Percentiles rank a stretch among this genome's conserved stretches.
Evolutionary conservation across 768 basidiomycete species (phyloP).

Genomic region (Lentinus tigrinus): DNA sequence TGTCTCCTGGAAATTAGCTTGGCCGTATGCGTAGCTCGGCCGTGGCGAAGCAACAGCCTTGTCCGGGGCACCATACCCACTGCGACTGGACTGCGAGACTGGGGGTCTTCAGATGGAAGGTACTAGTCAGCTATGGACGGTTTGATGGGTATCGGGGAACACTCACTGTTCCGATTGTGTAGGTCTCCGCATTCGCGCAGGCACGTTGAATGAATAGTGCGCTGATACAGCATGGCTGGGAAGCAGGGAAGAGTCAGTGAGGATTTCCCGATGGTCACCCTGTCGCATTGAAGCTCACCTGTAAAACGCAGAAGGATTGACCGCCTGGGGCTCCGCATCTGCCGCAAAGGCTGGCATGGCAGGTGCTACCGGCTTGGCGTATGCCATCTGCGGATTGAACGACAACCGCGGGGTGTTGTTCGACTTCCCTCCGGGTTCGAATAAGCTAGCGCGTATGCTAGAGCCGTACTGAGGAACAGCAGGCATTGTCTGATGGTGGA

Average conservation of each 20-base stretch:
- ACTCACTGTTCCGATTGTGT: conserved; percentile 2
- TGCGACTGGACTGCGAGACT: not conserved
- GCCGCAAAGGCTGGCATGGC: conserved; percentile 2
- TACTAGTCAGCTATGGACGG: not conserved
- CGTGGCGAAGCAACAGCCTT: conserved; percentile 8
- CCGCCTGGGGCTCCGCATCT: conserved; percentile 16
- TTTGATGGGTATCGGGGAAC: not conserved
- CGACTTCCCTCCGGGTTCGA: not conserved
- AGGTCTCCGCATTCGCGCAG: conserved; percentile 1
- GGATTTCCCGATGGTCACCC: not conserved
- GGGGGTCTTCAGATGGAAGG: not conserved
- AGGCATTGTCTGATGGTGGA: not conserved
- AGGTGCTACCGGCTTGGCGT: conserved; percentile 28
- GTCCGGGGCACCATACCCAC: not conserved
- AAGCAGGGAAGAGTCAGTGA: not conserved
- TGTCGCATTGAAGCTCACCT: conserved; percentile 39
- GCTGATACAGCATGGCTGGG: conserved; percentile 56
- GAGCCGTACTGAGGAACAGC: not conserved
- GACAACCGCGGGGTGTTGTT: conserved; percentile 3
- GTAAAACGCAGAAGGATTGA: conserved; percentile 48
- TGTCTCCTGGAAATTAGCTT: conserved; percentile 5
- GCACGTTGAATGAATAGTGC: conserved; percentile 30
- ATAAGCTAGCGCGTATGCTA: not conserved
- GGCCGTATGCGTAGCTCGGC: conserved; percentile 15
- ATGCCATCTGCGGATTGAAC: conserved; percentile 52